Percentiles rank a stretch among this genome's conserved stretches.
phyloP scores from a whole-genome alignment of 177 flowering plant species.

The Vitis hybrid region DNA sequence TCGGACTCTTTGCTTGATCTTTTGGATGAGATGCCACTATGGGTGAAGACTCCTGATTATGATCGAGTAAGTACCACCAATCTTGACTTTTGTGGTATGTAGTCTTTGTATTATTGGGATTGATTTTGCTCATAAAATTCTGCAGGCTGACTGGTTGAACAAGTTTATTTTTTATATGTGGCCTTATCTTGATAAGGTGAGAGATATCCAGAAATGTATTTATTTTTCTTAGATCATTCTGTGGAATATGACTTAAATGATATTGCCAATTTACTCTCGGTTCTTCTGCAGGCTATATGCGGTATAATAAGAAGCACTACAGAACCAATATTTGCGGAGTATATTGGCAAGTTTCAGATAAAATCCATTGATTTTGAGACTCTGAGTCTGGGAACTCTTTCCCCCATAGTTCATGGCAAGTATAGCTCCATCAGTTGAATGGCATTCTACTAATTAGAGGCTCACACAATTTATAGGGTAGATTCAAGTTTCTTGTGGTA shows the following conservation, averaged over 20 bases:
- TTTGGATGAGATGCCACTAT: slow-evolving; percentile 40
- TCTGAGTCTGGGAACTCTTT: slow-evolving; percentile 63
- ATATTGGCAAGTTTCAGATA: slow-evolving; percentile 54
- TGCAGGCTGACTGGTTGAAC: slow-evolving; percentile 78
- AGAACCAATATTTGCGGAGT: slow-evolving; percentile 53
- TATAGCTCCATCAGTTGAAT: neutral
- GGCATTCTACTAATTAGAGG: neutral
- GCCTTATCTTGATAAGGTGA: slow-evolving; percentile 82
- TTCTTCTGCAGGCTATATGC: slow-evolving; percentile 54
- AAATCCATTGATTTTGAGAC: slow-evolving; percentile 52
- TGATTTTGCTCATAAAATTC: neutral
- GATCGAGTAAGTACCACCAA: slow-evolving; percentile 31
- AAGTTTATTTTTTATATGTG: slow-evolving; percentile 53
- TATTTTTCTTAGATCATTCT: neutral
- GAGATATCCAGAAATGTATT: no score
- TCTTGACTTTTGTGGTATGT: neutral
- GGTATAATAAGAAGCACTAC: slow-evolving; percentile 41
- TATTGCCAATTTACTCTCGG: neutral
- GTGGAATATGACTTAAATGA: neutral
- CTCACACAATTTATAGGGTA: no score
- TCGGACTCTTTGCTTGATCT: slow-evolving; percentile 26
- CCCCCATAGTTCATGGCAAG: slow-evolving; percentile 65
- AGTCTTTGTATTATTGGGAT: neutral
- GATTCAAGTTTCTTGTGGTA: no score
- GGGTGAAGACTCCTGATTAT: slow-evolving; percentile 54